Evolutionary conservation across 805 yeast genomes (phyloP), one percentile per base, ranked within the genome.

Genomic region (Lipomyces sp.): DNA sequence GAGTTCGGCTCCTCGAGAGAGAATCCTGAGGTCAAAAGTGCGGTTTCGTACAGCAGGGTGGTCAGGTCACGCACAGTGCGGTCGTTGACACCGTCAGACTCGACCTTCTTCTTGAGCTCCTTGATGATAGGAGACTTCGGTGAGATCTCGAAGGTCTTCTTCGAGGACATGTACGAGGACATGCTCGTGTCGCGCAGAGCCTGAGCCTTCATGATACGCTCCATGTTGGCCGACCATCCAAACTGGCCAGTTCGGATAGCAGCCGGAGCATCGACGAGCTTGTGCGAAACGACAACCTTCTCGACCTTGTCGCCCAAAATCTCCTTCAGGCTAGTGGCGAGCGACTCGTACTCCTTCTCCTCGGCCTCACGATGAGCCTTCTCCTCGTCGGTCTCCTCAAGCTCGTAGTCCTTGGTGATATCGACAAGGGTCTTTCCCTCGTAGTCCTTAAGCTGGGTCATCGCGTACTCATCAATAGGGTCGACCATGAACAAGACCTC

Each of bases 181-280:
- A 93, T 93, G 65, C 95, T 81, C 65, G 95, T 86, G 75, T 93
- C 98, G 80, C 98, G 89, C 68, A 93, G 79, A 66, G 99, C 98
- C 81, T 93, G 99, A 58, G 98, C 98, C 82, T 93, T 93, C 99
- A 93, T 93, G 82, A 93, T 93, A 85, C 98, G 91, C 81, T 93
- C 99, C 98, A 93, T 93, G 82, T 93, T 93, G 69, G 99, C 99
- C 64, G 98, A 93, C 99, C 99, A 93, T 74, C 99, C 98, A 74
- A 93, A 93, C 80, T 93, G 98, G 65, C 97, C 98, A 64, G 98
- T 93, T 83, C 98, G 89, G 73, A 93, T 93, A 65, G 98, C 98
- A 73, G 98, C 98, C 74, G 99, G 99, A 53, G 98, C 90, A 70
- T 90, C 97, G 66, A 90, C 88, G 70, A 93, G 82, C 77, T 88